phyloP scores from a whole-genome alignment of 2,329 filamentous ascomycete species.

The Dendryphion nanum region DNA sequence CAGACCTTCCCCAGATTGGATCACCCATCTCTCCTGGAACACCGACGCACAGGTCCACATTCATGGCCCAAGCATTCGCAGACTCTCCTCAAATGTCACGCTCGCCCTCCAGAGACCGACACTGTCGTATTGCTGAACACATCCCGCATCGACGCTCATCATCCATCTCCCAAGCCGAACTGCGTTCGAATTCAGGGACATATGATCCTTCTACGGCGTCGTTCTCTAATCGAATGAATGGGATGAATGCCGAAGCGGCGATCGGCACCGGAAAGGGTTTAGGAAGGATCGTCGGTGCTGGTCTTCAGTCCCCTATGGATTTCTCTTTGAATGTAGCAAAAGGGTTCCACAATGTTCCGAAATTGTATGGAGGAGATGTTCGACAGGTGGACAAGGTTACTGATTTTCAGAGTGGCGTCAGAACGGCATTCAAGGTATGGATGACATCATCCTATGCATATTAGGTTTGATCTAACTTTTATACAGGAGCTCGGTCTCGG shows the following conservation, averaged over 20 bases:
- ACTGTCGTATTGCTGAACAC: conserved; percentile 3
- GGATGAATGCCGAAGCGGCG: conserved; percentile 52
- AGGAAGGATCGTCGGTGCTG: conserved; percentile 69
- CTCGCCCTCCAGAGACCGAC: conserved; percentile 23
- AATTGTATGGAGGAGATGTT: conserved; percentile 80
- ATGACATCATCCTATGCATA: background rate
- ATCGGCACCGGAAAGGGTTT: conserved; percentile 67
- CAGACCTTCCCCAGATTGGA: conserved; percentile 7
- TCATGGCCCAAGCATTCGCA: conserved; percentile 34
- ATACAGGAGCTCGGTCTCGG: conserved; percentile 69
- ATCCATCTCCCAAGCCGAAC: conserved; percentile 17
- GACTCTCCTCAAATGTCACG: conserved; percentile 28
- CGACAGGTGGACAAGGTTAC: conserved; percentile 77
- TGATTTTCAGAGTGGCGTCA: conserved; percentile 71
- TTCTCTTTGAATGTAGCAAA: conserved; percentile 78
- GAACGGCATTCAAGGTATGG: conserved; percentile 67
- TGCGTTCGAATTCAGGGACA: conserved; percentile 17
- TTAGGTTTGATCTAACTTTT: conserved; percentile 6
- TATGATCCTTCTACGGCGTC: no score
- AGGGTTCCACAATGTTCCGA: conserved; percentile 85
- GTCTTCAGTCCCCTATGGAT: conserved; percentile 79
- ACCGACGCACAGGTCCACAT: conserved; percentile 22
- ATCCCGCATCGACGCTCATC: conserved; percentile 11
- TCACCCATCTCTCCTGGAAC: conserved; percentile 12
- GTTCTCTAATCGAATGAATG: conserved; percentile 16